Evolutionary conservation across 495 filamentous ascomycete species (phyloP).

Genomic region (Hypomontagnella submonticulosa): DNA sequence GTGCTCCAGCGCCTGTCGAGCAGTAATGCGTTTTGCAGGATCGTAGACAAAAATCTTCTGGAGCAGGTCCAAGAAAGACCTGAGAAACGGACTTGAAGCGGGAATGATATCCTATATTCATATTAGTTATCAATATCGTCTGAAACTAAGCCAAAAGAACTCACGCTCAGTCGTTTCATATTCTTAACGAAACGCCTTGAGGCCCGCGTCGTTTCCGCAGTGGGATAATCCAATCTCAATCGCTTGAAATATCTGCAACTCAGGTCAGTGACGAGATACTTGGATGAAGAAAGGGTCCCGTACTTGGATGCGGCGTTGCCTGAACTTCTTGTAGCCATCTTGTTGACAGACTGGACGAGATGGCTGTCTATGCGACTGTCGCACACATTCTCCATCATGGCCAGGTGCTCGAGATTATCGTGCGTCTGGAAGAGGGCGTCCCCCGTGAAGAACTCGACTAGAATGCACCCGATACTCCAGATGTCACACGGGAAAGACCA

Average conservation of each 20-base stretch:
- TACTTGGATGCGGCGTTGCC: constrained; percentile 86
- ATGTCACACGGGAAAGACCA: constrained; percentile 99
- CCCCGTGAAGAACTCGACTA: constrained; percentile 99
- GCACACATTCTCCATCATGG: constrained; percentile 98
- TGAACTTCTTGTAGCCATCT: constrained; percentile 68
- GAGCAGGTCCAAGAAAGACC: constrained; percentile 86
- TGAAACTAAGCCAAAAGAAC: constrained; percentile 42
- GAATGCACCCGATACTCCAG: constrained; percentile 98
- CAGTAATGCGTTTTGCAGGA: constrained; percentile 87
- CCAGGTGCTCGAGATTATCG: constrained; percentile 96
- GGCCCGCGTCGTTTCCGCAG: constrained; percentile 84
- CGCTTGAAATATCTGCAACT: constrained; percentile 82
- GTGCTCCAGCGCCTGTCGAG: constrained; percentile 89
- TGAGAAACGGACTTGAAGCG: constrained; percentile 77
- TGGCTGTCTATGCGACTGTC: constrained; percentile 75
- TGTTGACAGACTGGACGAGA: constrained; percentile 80
- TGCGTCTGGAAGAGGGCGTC: constrained; percentile 98
- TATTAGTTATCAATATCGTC: constrained; percentile 47
- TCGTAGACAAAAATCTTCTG: constrained; percentile 95
- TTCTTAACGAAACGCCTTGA: constrained; percentile 93
- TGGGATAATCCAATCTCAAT: constrained; percentile 86
- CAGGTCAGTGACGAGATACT: constrained; percentile 39
- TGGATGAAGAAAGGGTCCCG: constrained; percentile 47
- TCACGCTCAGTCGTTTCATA: constrained; percentile 89
- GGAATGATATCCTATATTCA: constrained; percentile 85